Base-by-base conservation (phyloP, 2,329 filamentous ascomycete genomes). In the Immersiporthe knoxdaviesiana region DNA sequence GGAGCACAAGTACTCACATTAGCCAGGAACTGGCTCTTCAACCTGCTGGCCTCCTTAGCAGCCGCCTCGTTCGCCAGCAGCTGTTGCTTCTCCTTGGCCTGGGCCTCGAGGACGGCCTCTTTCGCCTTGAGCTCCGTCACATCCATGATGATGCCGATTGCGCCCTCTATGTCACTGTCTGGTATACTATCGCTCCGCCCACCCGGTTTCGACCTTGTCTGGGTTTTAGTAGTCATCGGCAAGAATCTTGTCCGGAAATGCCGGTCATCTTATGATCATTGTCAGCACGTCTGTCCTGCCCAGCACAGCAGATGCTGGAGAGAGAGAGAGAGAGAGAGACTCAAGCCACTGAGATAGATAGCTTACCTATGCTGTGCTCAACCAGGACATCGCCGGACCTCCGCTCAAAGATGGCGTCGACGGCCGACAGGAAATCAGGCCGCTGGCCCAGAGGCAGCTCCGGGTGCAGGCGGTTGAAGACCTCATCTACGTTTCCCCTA, bases 141-240 rank as follows among this genome's bases (percentile, higher is more conserved):
- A 74, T 94, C 91, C 86, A 93, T 91, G 60, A 91, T 90, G n/a
- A 94, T 87, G 2, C 91, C 91, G 68, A 93, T 92, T 1, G 92
- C 90, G 1, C 91, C 91, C 72, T 92, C 89, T 27, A 93, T 84
- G 66, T 82, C 85, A 3, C 81, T 78, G 18, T 86, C 82, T 18
- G 78, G 79, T 3, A 80, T 80, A 73, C 83, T 83, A 12, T 56
- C 32, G 37, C 63, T 90, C 63, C 82, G 85, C 3, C 81, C 78
- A 18, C 86, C 82, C 18, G 79, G 80, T 72, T 83, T 83, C 18
- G 84, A 81, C 18, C 87, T 87, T 39, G 82, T 81, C 1, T 85
- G 81, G 35, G 2, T 84, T 66, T 88, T 87, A 18, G 84, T 85
- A 30, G 87, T 78, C 47, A 92, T 83, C 1, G 92, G 91, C 11